Evolutionary conservation across 2,329 filamentous ascomycete species (phyloP).

Genomic region (Cytospora piceae): DNA sequence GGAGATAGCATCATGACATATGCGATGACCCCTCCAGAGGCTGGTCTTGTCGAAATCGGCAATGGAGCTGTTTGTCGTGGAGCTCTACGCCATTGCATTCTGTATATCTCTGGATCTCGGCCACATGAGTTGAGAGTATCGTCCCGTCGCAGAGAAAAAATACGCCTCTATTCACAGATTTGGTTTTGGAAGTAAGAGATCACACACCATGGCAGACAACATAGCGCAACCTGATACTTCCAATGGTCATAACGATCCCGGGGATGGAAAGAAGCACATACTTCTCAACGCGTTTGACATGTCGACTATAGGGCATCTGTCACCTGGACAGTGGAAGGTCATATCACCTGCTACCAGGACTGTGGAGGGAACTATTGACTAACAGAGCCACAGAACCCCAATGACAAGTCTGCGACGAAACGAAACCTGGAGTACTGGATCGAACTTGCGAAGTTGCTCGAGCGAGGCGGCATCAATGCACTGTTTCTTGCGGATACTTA

Average conservation of each 20-base stretch:
- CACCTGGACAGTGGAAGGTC: slow-evolving; percentile 70
- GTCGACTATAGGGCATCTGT: slow-evolving; percentile 66
- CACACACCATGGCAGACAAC: slow-evolving; percentile 19
- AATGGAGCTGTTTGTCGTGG: not conserved
- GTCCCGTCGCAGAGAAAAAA: not conserved
- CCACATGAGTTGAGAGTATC: not conserved
- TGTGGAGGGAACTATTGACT: not conserved
- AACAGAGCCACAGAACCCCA: slow-evolving; percentile 53
- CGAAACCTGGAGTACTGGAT: slow-evolving; percentile 66
- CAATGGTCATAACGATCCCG: slow-evolving; percentile 21
- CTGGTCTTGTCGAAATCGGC: slow-evolving; percentile 2
- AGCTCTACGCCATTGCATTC: not conserved
- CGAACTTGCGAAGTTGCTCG: slow-evolving; percentile 64
- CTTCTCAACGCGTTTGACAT: slow-evolving; percentile 69
- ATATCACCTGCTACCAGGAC: not conserved
- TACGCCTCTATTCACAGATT: not conserved
- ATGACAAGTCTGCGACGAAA: slow-evolving; percentile 64
- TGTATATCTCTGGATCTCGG: not conserved
- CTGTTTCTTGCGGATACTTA: slow-evolving; percentile 70
- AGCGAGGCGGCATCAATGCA: slow-evolving; percentile 65
- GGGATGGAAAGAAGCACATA: slow-evolving; percentile 54
- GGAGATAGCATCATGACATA: slow-evolving; percentile 19
- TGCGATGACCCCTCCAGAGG: slow-evolving; percentile 11
- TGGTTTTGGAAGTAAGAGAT: not conserved
- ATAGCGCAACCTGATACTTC: not conserved